Base-by-base conservation (phyloP, 495 filamentous ascomycete genomes). In the Extremus antarcticus region DNA sequence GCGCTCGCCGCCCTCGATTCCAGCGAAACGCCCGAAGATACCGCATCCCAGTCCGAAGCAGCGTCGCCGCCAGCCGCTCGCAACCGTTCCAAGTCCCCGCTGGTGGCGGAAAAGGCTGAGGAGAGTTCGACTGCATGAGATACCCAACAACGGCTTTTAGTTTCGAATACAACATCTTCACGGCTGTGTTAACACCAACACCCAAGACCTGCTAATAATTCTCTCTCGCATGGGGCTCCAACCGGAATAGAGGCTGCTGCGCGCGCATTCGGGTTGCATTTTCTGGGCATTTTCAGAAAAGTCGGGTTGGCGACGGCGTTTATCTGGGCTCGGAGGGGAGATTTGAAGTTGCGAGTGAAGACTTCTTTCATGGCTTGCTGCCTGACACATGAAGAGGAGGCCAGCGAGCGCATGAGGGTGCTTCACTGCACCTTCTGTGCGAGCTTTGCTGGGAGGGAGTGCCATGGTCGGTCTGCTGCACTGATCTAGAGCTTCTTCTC, bases 1-100 rank as follows among this genome's bases (percentile, higher is more conserved):
- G 59, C 59, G 9, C 59, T 62, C 40, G 59, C 59, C 21, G 32
- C 55, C 43, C 59, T 62, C 35, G 59, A 62, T 39, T 57, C 58
- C 3, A 47, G 53, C 46, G 59, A 62, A 20, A 20, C 24, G 11
- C 23, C 13, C 43, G 55, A 58, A 25, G 51, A 57, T n/a, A 46
- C 52, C 38, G 9, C 49, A n/a, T 51, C 56, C 19, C 51, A 25
- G 22, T 47, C 49, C 43, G 50, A 57, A 29, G 49, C 49, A 35
- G 50, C 54, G 32, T 61, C 59, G 10, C 58, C 58, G 15, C 58
- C 58, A 15, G 13, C 58, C 4, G 52, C 51, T 3, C 57, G 57
- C 16, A 55, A 59, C 47, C 57, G 57, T 0, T 55, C 57, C 25
- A 59, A 59, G 47, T 59, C 57, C 2, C 57, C 57, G 20, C 43